Evolutionary conservation across 2,329 filamentous ascomycete species (phyloP).

Genomic region (Helminthosporium solani): DNA sequence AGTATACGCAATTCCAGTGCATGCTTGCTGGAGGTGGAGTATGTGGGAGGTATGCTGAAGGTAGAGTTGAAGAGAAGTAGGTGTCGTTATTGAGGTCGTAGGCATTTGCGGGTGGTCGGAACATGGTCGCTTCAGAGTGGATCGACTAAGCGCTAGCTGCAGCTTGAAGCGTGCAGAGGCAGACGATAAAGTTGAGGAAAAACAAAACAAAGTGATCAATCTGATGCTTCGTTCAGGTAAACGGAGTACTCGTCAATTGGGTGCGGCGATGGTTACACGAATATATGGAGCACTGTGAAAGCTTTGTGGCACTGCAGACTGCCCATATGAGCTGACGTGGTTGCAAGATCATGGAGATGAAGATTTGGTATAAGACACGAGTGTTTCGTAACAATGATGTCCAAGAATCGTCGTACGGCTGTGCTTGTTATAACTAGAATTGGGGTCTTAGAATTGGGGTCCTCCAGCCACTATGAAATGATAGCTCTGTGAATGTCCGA

Average conservation of each 20-base stretch:
- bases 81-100: constrained; percentile 29
- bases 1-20: constrained; percentile 74
- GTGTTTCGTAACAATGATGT: constrained; percentile 1
- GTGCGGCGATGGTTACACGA: constrained; percentile 6
- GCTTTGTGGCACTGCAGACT: constrained; percentile 11
- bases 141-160: constrained; percentile 31
- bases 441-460: no score
- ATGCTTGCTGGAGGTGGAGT: constrained; percentile 36
- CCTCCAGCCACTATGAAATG: constrained; percentile 8
- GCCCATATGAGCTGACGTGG: constrained; percentile 9
- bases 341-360: constrained; percentile 9
- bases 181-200: neutral
- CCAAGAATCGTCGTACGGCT: constrained; percentile 1
- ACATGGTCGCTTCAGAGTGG: constrained; percentile 28
- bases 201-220: neutral
- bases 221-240: neutral
- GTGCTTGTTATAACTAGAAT: constrained; percentile 13
- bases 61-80: constrained; percentile 26
- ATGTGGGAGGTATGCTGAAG: no score
- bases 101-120: constrained; percentile 29
- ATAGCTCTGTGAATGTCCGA: constrained; percentile 16
- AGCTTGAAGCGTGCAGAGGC: constrained; percentile 11
- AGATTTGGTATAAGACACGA: constrained; percentile 3
- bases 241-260: neutral
- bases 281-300: constrained; percentile 4